These are phyloP conservation scores for Posidonia australis DNA, from an alignment of 106 monocot genomes.

Conservation along the genomic window DNA sequence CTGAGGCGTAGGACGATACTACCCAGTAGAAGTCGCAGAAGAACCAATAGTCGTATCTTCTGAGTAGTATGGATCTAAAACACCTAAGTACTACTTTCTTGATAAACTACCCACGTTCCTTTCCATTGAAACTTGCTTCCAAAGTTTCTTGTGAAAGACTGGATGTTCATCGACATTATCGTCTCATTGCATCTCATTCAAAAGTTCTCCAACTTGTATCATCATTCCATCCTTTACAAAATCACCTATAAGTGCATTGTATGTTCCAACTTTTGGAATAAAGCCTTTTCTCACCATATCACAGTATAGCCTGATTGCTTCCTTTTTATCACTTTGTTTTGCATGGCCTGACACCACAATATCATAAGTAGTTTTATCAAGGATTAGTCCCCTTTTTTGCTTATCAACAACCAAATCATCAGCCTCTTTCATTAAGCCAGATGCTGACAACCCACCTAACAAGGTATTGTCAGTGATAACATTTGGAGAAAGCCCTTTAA, in stretches of 20 bases:
- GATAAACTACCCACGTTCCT: too few species aligned
- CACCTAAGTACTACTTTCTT: too few species aligned
- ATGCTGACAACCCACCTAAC: conserved; percentile 38
- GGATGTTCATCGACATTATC: too few species aligned
- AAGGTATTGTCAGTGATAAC: conserved; percentile 62
- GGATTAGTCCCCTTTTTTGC: conserved; percentile 35
- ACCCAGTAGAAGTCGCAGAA: too few species aligned
- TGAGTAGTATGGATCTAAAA: too few species aligned
- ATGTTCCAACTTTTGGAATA: conserved; percentile 63
- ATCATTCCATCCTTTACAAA: conserved; percentile 80
- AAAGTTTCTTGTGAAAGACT: too few species aligned
- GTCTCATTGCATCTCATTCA: conserved; percentile 79
- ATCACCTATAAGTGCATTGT: conserved; percentile 72
- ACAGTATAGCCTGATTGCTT: conserved; percentile 62
- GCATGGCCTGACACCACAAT: conserved; percentile 64
- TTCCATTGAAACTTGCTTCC: too few species aligned
- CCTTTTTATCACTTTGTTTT: conserved; percentile 60
- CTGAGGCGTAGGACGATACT: too few species aligned
- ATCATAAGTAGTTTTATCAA: conserved; percentile 56
- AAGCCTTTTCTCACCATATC: conserved; percentile 87
- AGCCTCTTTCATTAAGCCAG: conserved; percentile 53
- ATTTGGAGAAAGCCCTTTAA: conserved; percentile 43
- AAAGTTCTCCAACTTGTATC: conserved; percentile 70
- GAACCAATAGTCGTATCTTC: too few species aligned
- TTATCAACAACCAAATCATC: conserved; percentile 49